A percentile compares a stretch with the other conserved stretches of the same genome.
phyloP scores from a whole-genome alignment of 1,284 basidiomycete species.

The Austroboletus rostrupii region DNA sequence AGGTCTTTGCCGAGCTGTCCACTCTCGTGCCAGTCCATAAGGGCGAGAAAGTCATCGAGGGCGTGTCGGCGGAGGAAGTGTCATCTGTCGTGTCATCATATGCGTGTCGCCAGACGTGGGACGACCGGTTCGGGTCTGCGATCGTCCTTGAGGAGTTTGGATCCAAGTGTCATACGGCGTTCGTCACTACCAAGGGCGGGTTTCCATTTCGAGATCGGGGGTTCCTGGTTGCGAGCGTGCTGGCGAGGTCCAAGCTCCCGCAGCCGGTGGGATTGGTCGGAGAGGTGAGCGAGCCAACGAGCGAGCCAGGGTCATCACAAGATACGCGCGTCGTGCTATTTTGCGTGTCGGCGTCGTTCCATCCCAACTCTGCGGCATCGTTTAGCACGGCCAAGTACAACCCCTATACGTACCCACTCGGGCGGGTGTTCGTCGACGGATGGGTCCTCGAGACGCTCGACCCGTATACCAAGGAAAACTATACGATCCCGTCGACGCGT shows the following conservation, averaged over 20 bases:
- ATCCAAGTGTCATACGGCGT: conserved; percentile 68
- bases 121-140: conserved; percentile 74
- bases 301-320: conserved; percentile 25
- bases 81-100: conserved; percentile 69
- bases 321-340: conserved; percentile 58
- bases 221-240: conserved; percentile 76
- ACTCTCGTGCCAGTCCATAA: conserved; percentile 81
- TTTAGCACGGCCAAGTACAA: conserved; percentile 76
- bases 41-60: conserved; percentile 91
- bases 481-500: conserved; percentile 90
- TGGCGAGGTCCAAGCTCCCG: conserved; percentile 56
- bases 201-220: conserved; percentile 92
- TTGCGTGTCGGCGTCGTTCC: conserved; percentile 75
- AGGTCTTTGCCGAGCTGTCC: conserved; percentile 75
- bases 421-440: conserved; percentile 84
- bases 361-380: conserved; percentile 53
- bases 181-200: conserved; percentile 66
- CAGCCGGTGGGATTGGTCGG: conserved; percentile 34
- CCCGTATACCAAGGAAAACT: conserved; percentile 93
- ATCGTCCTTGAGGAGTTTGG: conserved; percentile 79
- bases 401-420: conserved; percentile 69
- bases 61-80: conserved; percentile 91
- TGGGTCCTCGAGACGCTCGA: conserved; percentile 98
- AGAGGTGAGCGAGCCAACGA: conserved; percentile 21
- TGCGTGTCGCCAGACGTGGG: conserved; percentile 78